These are phyloP conservation scores for Curvularia verruculosa DNA, from an alignment of 2,329 filamentous ascomycete genomes.

Conservation along the genomic window DNA sequence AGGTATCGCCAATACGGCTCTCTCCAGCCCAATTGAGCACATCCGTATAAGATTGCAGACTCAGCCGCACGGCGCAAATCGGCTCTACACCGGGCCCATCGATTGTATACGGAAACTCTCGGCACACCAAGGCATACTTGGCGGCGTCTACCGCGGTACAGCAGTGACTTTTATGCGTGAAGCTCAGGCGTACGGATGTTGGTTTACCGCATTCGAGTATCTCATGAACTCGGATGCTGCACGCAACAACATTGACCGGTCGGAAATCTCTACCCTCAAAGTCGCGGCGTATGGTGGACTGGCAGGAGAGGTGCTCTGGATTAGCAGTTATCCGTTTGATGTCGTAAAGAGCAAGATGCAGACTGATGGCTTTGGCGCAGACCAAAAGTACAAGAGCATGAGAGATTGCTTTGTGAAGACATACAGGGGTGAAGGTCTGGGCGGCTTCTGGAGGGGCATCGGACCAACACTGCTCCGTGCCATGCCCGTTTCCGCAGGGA, in stretches of 20 bases:
- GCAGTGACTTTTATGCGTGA: conserved; percentile 86
- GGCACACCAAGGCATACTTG: conserved; percentile 68
- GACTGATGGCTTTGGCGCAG: conserved; percentile 83
- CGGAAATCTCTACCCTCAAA: conserved; percentile 81
- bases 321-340: conserved; percentile 92
- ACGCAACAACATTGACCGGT: conserved; percentile 75
- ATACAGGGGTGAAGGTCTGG: conserved; percentile 74
- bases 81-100: conserved; percentile 81
- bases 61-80: conserved; percentile 82
- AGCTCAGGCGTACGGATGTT: conserved; percentile 91
- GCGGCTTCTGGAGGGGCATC: conserved; percentile 94
- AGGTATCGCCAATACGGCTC: conserved; percentile 83
- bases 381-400: conserved; percentile 80
- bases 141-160: conserved; percentile 84
- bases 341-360: conserved; percentile 99
- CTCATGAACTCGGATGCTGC: conserved; percentile 89
- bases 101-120: conserved; percentile 90
- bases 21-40: conserved; percentile 94
- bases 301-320: conserved; percentile 92
- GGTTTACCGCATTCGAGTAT: conserved; percentile 95
- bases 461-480: conserved; percentile 88
- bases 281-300: conserved; percentile 91
- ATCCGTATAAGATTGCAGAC: conserved; percentile 95
- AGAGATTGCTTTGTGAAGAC: conserved; percentile 87
- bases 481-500: conserved; percentile 97